Evolutionary conservation across 176 grass and related monocot species (phyloP).

Genomic region (Coix lacrymajobi): DNA sequence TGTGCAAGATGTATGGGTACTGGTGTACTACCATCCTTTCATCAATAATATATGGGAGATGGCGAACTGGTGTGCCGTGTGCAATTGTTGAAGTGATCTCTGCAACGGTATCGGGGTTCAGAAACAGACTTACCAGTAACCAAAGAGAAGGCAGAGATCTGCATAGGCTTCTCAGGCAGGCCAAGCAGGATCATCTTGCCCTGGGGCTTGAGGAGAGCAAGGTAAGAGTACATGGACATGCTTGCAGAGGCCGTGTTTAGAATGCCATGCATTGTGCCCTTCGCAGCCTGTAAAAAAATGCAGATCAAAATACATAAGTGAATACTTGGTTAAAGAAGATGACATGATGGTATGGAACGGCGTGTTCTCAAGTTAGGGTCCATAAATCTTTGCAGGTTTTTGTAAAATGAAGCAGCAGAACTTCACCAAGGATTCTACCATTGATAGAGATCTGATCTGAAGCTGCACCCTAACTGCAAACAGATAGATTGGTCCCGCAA

Average conservation of each 20-base stretch:
- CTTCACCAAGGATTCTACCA: neutral
- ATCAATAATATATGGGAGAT: neutral
- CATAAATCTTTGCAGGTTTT: neutral
- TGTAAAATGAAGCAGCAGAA: neutral
- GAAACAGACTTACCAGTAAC: constrained; percentile 11
- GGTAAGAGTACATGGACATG: constrained; percentile 22
- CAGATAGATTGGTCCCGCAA: neutral
- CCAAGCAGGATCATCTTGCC: constrained; percentile 62
- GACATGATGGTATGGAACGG: neutral
- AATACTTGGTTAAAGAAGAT: neutral
- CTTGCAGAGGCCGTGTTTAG: constrained; percentile 43
- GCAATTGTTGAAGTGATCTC: neutral
- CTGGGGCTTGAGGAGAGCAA: constrained; percentile 37
- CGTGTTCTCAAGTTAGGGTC: neutral
- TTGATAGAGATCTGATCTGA: neutral
- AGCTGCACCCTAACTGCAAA: neutral
- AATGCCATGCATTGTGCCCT: constrained; percentile 57
- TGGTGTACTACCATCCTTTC: neutral
- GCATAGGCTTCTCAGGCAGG: constrained; percentile 44
- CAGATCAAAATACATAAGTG: neutral
- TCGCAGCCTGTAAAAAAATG: constrained; percentile 13
- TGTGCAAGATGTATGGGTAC: neutral
- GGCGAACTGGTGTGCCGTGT: neutral
- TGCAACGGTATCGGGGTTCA: neutral
- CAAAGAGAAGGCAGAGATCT: constrained; percentile 45